Conservation (phyloP, 768 basidiomycete genomes). For the Suillus placidus region DNA sequence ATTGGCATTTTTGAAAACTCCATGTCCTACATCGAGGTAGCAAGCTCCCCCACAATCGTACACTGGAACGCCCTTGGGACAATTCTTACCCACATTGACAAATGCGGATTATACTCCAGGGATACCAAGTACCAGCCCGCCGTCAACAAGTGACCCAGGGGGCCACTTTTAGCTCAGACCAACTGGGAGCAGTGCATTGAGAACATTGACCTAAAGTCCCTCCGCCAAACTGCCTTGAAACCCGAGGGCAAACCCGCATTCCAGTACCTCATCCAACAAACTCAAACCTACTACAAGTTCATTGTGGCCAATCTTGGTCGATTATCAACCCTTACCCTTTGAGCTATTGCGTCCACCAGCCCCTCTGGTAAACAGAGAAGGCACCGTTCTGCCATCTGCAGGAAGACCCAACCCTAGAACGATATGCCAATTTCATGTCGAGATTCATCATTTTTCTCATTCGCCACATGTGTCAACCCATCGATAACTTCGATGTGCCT, state of each 20-base stretch:
- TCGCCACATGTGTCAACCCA: not conserved
- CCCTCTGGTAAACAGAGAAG: not conserved
- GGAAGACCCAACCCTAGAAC: not conserved
- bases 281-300: slow-evolving; percentile 1
- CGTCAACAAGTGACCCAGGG: not conserved
- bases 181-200: slow-evolving; percentile 5
- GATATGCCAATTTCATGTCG: slow-evolving; percentile 3
- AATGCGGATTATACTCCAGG: not conserved
- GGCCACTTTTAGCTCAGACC: slow-evolving; percentile 10
- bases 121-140: not conserved
- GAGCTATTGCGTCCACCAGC: not conserved
- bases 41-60: not conserved
- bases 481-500: not conserved
- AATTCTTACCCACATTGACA: not conserved
- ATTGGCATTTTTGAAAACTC: too few relatives aligned
- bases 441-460: slow-evolving; percentile 4
- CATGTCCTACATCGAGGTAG: not conserved
- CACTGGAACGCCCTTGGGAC: not conserved
- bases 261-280: not conserved
- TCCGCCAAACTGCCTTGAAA: not conserved
- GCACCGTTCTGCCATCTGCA: not conserved
- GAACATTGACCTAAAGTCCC: slow-evolving; percentile 1
- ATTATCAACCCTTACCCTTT: slow-evolving; percentile 7
- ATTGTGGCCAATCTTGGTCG: not conserved
- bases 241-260: not conserved